Conservation (phyloP, 306 rosid genomes). For the Malus asiatica region DNA sequence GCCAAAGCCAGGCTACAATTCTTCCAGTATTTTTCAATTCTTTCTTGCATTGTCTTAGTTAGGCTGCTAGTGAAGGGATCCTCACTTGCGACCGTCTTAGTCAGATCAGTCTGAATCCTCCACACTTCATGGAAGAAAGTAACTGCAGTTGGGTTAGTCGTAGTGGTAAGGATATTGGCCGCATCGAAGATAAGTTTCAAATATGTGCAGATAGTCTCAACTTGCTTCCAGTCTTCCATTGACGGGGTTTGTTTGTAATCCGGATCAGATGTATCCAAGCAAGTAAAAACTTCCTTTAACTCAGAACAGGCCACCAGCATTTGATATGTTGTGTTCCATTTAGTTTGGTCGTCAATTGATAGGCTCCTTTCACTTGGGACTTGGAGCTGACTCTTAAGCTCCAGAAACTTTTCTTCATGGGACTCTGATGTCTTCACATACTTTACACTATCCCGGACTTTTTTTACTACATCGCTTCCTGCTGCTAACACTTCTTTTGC, state of each 20-base stretch:
- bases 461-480: slow-evolving; percentile 40
- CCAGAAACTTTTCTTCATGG: slow-evolving; percentile 74
- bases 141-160: slow-evolving; percentile 56
- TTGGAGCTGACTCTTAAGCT: slow-evolving; percentile 77
- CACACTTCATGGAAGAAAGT: slow-evolving; percentile 86
- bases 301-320: slow-evolving; percentile 85
- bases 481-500: slow-evolving; percentile 59
- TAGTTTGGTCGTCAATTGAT: slow-evolving; percentile 66
- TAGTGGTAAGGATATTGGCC: slow-evolving; percentile 54
- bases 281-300: slow-evolving; percentile 74
- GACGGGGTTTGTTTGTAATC: slow-evolving; percentile 75
- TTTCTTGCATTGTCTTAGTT: slow-evolving; percentile 50
- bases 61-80: slow-evolving; percentile 54
- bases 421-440: slow-evolving; percentile 83
- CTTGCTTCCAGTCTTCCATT: slow-evolving; percentile 77
- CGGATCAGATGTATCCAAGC: slow-evolving; percentile 77
- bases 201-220: slow-evolving; percentile 60
- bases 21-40: slow-evolving; percentile 74
- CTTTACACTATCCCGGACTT: slow-evolving; percentile 73
- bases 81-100: slow-evolving; percentile 48
- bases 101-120: slow-evolving; percentile 73
- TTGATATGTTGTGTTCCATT: slow-evolving; percentile 85
- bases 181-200: slow-evolving; percentile 75
- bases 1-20: slow-evolving; percentile 78
- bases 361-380: slow-evolving; percentile 77